Percentiles rank a stretch among this genome's conserved stretches.
Evolutionary conservation across 169 alveolate genomes (phyloP).

Genomic region (Plasmodium fragile): DNA sequence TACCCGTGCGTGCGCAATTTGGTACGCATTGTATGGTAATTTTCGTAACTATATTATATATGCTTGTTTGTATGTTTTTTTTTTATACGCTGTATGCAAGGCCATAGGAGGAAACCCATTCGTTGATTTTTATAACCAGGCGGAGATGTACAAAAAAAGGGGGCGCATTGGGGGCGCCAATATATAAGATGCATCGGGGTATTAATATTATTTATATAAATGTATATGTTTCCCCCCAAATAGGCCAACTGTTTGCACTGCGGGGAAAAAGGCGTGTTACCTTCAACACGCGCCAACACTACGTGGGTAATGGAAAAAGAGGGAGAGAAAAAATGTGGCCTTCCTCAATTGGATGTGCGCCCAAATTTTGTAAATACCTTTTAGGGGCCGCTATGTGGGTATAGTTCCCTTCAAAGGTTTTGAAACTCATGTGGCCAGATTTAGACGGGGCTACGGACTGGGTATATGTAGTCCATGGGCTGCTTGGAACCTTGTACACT

Average conservation of each 20-base stretch:
- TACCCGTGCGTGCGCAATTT: not conserved
- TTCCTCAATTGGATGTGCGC: not conserved
- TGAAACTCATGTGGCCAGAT: not conserved
- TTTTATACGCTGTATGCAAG: not conserved
- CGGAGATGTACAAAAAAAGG: not conserved
- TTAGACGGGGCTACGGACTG: not conserved
- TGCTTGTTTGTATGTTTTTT: not conserved
- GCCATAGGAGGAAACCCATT: not conserved
- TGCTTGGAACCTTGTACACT: not conserved
- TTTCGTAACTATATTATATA: not conserved
- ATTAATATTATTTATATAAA: not conserved
- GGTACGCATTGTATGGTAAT: not conserved
- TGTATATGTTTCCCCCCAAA: not conserved
- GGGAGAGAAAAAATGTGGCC: not conserved
- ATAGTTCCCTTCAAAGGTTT: not conserved
- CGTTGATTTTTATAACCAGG: not conserved
- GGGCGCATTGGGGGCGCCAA: not conserved
- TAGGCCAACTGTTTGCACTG: not conserved
- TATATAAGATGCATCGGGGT: not conserved
- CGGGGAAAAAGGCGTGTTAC: not conserved
- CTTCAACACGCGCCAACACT: not conserved
- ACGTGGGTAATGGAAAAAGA: not conserved
- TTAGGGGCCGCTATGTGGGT: not conserved
- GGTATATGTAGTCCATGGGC: not conserved
- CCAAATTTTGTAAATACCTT: not conserved